These are phyloP conservation scores for Hypoxylon rickii DNA, from an alignment of 495 filamentous ascomycete species.

Conservation along the genomic window DNA sequence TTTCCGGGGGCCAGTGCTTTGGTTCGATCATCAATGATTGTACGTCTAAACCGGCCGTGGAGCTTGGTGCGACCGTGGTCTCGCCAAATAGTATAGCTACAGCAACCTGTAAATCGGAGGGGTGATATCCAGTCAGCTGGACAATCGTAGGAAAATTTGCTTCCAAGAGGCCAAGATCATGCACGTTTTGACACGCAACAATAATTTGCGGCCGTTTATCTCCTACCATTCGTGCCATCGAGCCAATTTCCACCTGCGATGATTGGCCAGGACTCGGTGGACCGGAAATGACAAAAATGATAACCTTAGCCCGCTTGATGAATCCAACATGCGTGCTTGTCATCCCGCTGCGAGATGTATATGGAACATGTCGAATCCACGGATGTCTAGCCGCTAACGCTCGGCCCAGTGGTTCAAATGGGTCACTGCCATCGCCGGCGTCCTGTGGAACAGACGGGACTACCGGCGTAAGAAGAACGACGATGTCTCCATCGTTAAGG, in stretches of 20 bases:
- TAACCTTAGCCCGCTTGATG: constrained; percentile 57
- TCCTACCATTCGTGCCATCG: constrained; percentile 47
- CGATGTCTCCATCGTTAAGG: constrained; percentile 52
- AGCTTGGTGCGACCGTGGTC: constrained; percentile 8
- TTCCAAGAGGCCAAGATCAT: constrained; percentile 42
- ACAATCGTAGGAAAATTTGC: constrained; percentile 53
- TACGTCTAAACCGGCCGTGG: constrained; percentile 30
- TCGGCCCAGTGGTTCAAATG: constrained; percentile 63
- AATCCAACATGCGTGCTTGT: constrained; percentile 63
- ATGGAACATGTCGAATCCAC: constrained; percentile 65
- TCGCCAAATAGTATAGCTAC: constrained; percentile 60
- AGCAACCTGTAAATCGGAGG: constrained; percentile 56
- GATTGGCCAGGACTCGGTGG: constrained; percentile 41
- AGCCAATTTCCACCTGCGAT: constrained; percentile 50
- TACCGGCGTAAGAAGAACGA: constrained; percentile 65
- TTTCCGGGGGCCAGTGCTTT: constrained; percentile 52
- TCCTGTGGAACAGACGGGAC: constrained; percentile 51
- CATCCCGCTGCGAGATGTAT: constrained; percentile 59
- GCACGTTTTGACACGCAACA: constrained; percentile 51
- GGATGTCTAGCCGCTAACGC: constrained; percentile 58
- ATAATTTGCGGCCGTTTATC: constrained; percentile 56
- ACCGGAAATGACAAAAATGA: constrained; percentile 59
- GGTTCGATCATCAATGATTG: constrained; percentile 47
- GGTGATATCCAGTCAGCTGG: constrained; percentile 52
- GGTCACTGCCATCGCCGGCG: constrained; percentile 47